Base-by-base conservation (phyloP, 805 yeast genomes). In the Nakazawaea wickerhamii region DNA sequence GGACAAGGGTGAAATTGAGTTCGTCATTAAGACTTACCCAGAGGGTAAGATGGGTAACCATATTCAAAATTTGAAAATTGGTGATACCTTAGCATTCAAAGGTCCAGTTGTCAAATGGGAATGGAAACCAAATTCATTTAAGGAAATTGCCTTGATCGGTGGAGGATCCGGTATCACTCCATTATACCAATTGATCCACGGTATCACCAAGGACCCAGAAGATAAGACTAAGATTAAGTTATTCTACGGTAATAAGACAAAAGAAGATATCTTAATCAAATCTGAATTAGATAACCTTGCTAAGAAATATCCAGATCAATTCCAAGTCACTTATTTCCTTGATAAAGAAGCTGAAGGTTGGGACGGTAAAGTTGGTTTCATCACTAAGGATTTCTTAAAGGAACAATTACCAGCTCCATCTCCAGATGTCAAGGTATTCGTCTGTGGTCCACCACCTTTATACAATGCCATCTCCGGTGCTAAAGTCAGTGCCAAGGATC, bases 81-180 rank as follows among this genome's bases (percentile, higher is more conserved):
- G 83, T 55, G 98, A 93, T 57, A 77, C 89, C 40, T 73, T 93
- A 44, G 67, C 95, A 8, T 84, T 93, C 75, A 91, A 89, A 72
- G 99, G 99, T 39, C 98, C 98, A 51, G 75, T 89, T 51, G 71
- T 74, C 57, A 93, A 93, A 73, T 90, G 93, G 86, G 79, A 83
- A 61, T 87, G 95, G 88, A 75, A 75, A 55, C 84, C 91, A 53
- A 91, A 93, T 73, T 77, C 81, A 60, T 91, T 77, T 71, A 77
- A 84, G 57, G 70, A 79, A 51, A 79, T 93, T 60, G 78, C 83
- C 45, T 75, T 93, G 60, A 71, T 93, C 53, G 98, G 96, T 55
- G 99, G 95, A 58, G 99, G 99, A 60, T 75, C 95, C 40, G 98
- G 98, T 67, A 90, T 93, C 63, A 87, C 97, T 37, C 99, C 99